Conservation (phyloP, 352 stramenopile species). For the Thalassiosira exigua region DNA sequence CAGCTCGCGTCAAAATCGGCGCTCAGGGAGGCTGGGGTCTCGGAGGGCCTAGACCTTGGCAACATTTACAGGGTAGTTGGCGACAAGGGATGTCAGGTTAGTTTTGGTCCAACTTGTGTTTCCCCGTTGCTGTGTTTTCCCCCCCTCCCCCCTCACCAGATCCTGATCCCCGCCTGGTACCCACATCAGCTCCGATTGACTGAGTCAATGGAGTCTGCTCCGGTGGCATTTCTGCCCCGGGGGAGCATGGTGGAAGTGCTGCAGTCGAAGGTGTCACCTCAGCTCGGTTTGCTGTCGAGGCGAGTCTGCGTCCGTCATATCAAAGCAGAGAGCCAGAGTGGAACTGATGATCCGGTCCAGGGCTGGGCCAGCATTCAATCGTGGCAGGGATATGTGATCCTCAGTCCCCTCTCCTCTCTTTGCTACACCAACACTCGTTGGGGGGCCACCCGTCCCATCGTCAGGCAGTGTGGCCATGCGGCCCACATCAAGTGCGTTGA, state of each 20-base stretch:
- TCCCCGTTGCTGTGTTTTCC: neutral
- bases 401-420: conserved; percentile 74
- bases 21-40: conserved; percentile 16
- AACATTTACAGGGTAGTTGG: conserved; percentile 81
- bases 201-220: conserved; percentile 80
- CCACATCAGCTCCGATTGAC: conserved; percentile 66
- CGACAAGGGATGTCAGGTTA: conserved; percentile 83
- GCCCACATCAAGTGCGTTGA: conserved; percentile 95
- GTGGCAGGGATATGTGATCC: conserved; percentile 82
- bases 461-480: conserved; percentile 91
- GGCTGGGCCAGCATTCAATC: conserved; percentile 84
- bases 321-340: conserved; percentile 22
- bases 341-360: conserved; percentile 49
- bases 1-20: conserved; percentile 70
- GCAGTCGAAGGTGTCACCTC: conserved; percentile 68
- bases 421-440: conserved; percentile 84
- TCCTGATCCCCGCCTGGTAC: neutral
- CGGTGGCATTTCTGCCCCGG: conserved; percentile 72
- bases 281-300: conserved; percentile 78
- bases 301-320: conserved; percentile 76
- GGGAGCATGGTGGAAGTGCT: conserved; percentile 80
- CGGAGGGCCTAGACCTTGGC: conserved; percentile 51
- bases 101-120: neutral
- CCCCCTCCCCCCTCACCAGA: no score
- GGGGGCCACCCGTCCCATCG: conserved; percentile 81